These are phyloP conservation scores for Hibiscus syriacus DNA, from an alignment of 345 rosid genomes.

Conservation along the genomic window DNA sequence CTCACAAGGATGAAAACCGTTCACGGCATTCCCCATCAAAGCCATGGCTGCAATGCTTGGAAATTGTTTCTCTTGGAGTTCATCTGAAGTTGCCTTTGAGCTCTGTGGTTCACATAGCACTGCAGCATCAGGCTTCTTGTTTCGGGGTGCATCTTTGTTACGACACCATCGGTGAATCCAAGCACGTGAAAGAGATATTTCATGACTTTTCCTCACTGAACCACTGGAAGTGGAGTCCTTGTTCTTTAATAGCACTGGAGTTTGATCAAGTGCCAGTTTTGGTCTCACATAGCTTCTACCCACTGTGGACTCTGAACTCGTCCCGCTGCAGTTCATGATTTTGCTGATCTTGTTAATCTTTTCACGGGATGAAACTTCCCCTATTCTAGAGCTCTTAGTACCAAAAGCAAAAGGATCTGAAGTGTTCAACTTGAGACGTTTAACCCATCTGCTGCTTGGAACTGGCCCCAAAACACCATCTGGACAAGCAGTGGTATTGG, in stretches of 20 bases:
- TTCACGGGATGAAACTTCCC: slow-evolving; percentile 32
- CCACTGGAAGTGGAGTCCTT: slow-evolving; percentile 19
- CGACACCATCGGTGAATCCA: slow-evolving; percentile 83
- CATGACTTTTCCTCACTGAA: slow-evolving; percentile 24
- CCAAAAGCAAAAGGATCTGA: slow-evolving; percentile 30
- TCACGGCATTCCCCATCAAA: slow-evolving; percentile 82
- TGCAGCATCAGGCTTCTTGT: slow-evolving; percentile 19
- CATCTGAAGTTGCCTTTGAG: slow-evolving; percentile 23
- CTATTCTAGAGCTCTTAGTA: slow-evolving; percentile 35
- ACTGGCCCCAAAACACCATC: slow-evolving; percentile 25
- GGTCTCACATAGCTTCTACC: slow-evolving; percentile 25
- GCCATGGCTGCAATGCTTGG: slow-evolving; percentile 99
- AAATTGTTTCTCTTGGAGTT: slow-evolving; percentile 45
- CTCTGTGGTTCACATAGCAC: slow-evolving; percentile 31
- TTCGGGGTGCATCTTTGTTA: slow-evolving; percentile 14
- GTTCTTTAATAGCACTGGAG: slow-evolving; percentile 17
- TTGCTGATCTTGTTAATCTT: slow-evolving; percentile 29
- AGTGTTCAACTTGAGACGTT: slow-evolving; percentile 57
- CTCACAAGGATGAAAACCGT: slow-evolving; percentile 48
- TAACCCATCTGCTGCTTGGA: slow-evolving; percentile 69
- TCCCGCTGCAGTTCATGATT: slow-evolving; percentile 18
- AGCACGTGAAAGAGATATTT: slow-evolving; percentile 31
- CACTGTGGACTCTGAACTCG: slow-evolving; percentile 24
- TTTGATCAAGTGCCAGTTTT: slow-evolving; percentile 14
- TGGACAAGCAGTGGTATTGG: slow-evolving; percentile 31